Base-by-base conservation (phyloP, 2,329 filamentous ascomycete species). In the Sporothrix variecibatus region DNA sequence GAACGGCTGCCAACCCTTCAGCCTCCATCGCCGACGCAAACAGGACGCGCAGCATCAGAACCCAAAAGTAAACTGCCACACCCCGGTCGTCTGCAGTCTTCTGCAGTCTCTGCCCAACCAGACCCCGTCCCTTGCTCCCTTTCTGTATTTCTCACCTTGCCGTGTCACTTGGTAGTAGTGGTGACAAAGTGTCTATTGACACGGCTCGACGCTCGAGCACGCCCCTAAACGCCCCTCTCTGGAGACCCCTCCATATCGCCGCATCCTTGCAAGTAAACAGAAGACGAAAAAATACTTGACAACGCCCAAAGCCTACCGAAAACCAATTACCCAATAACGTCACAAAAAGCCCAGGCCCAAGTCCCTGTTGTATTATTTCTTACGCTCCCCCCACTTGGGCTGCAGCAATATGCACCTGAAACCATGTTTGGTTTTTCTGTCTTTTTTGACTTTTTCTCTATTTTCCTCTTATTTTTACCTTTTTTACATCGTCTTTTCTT, bases 361-460 rank as follows among this genome's bases (percentile, higher is more conserved):
- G 23, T 7, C n/a, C 49, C 43, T 65, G 31, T 26, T 12, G 43
- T 56, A 58, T 71, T 71, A 68, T 74, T 68, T 73, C 75, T 77
- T 67, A 75, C 58, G 51, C 17, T 51, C 53, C 40, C 75, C 74
- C 76, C 75, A 75, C 76, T 77, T 76, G 60, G 73, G 49, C 56
- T 74, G 73, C 72, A 72, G 75, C 73, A 71, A 68, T 67, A 67
- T 67, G 38, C 62, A 62, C n/a, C 67, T 56, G 67, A n/a, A 53
- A 68, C 71, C 73, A 72, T 43, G 62, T 20, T 53, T 69, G 26
- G 62, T 15, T 12, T 28, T 49, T 8, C 34, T 51, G 28, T 17
- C 31, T 23, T 51, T 49, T 23, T 23, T 43, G 6, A 40, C 4
- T 12, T 62, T 17, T 49, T 51, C 28, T 51, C 23, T 2, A 28